Evolutionary conservation across 495 filamentous ascomycete species (phyloP), one percentile per base, ranked within the genome.

Genomic region (Cenococcum geophilum): DNA sequence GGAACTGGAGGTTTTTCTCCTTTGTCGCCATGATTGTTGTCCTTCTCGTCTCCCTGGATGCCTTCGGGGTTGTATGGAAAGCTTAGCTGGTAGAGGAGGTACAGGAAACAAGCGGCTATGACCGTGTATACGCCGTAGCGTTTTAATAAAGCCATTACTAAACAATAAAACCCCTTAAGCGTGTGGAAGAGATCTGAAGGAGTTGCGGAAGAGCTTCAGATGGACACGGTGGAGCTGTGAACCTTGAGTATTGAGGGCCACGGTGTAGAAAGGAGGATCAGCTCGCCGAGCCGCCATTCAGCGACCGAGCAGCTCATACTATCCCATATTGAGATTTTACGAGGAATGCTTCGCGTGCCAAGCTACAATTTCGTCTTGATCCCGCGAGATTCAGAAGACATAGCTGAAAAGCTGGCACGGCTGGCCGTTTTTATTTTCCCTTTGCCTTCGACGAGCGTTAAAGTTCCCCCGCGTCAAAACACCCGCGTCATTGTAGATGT

Each of bases 61-160:
- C 4, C 43, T 64, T 16, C 36, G 16, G 53, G 10, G 11, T 40
- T n/a, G 53, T 68, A 68, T 9, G 65, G 65, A 25, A 61, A 61
- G 48, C 58, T 57, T 10, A 68, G 52, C 18, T 61, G 36, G 40
- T 64, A 68, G 48, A 68, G 42, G 11, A 61, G 20, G 61, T 61
- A 68, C 25, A 68, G 54, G 22, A 68, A 58, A 32, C 56, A 53
- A 35, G 55, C 58, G 4, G 58, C 55, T 53, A 64, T 55, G 53
- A 23, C 45, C 12, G 49, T 58, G 45, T 64, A 68, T 23, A 58
- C 36, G 54, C 57, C 61, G 50, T 61, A 68, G 14, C 65, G 65
- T 58, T 55, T 60, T 21, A 68, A 42, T 9, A 68, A 48, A 6
- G 65, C 65, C 65, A 68, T 68, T 32, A 11, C 18, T 59, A 25